These are phyloP conservation scores for Exutisphaerella laricina DNA, from an alignment of 2,329 filamentous ascomycete species.

Conservation along the genomic window DNA sequence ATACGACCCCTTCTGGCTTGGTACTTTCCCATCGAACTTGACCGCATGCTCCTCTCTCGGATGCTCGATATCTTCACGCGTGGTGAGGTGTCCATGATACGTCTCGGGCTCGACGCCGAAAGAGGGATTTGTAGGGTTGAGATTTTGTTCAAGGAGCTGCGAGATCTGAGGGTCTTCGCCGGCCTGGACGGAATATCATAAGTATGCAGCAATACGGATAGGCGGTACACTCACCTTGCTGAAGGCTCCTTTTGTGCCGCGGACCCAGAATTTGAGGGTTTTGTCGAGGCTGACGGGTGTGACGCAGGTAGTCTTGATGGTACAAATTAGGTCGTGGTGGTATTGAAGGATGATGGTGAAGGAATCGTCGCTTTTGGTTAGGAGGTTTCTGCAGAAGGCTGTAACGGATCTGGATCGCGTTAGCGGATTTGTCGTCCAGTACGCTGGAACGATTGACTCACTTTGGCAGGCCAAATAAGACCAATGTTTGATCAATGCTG, in stretches of 20 bases:
- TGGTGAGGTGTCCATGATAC: constrained; percentile 38
- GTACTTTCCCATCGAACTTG: constrained; percentile 16
- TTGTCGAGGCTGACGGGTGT: constrained; percentile 11
- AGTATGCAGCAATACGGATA: neutral
- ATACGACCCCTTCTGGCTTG: constrained; percentile 39
- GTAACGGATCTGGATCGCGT: too few species aligned
- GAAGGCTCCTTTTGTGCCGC: constrained; percentile 35
- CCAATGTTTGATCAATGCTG: constrained; percentile 36
- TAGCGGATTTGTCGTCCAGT: too few species aligned
- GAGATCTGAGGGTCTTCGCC: constrained; percentile 36
- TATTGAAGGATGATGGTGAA: constrained; percentile 37
- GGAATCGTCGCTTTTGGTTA: constrained; percentile 32
- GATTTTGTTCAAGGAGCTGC: constrained; percentile 28
- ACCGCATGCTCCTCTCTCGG: constrained; percentile 20
- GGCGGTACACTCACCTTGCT: constrained; percentile 30
- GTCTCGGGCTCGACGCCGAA: constrained; percentile 36
- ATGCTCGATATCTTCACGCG: constrained; percentile 36
- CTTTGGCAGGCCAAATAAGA: constrained; percentile 34
- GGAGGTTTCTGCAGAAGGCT: constrained; percentile 28
- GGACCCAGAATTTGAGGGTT: constrained; percentile 30
- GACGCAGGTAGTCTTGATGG: constrained; percentile 33
- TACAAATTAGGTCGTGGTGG: constrained; percentile 31
- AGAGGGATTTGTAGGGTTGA: constrained; percentile 23
- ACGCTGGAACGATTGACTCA: too few species aligned
- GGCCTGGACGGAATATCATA: constrained; percentile 5